Percentiles rank a stretch among this genome's conserved stretches.
Conservation (phyloP, 768 basidiomycete species). For the Scleroderma citrinum region DNA sequence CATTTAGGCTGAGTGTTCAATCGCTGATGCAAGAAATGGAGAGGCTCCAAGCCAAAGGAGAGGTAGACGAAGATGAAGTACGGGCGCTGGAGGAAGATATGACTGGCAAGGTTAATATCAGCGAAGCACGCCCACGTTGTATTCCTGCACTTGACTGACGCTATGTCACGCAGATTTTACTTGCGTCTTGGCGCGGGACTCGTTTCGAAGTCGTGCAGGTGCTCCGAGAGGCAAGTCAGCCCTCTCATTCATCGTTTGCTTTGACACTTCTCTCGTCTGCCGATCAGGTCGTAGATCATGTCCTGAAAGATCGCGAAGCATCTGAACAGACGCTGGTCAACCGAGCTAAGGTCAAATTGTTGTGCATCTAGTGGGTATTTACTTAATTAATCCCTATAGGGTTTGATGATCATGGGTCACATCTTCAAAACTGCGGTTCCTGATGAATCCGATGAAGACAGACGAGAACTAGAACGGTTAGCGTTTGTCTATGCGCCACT, state of each 20-base stretch:
- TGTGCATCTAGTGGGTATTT: not conserved
- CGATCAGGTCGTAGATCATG: slow-evolving; percentile 68
- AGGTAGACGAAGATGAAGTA: slow-evolving; percentile 79
- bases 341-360: slow-evolving; percentile 67
- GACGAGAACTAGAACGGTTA: slow-evolving; percentile 89
- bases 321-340: slow-evolving; percentile 67
- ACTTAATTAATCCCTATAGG: slow-evolving; percentile 37
- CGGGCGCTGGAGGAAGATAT: slow-evolving; percentile 87
- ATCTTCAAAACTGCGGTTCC: slow-evolving; percentile 82
- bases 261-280: slow-evolving; percentile 4
- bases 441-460: slow-evolving; percentile 90
- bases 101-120: slow-evolving; percentile 70
- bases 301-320: slow-evolving; percentile 72
- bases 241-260: not conserved
- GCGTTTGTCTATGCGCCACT: slow-evolving; percentile 15
- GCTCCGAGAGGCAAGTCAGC: slow-evolving; percentile 52
- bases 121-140: not conserved
- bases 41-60: slow-evolving; percentile 83
- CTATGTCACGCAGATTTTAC: slow-evolving; percentile 57
- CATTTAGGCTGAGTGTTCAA: slow-evolving; percentile 20
- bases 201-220: slow-evolving; percentile 93
- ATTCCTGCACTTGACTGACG: not conserved
- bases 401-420: slow-evolving; percentile 81
- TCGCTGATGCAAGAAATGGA: slow-evolving; percentile 70
- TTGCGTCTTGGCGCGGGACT: slow-evolving; percentile 97